Evolutionary conservation across 352 stramenopile genomes (phyloP), one percentile per base, ranked within the genome.

Genomic region (Elongisporangium undulatum): DNA sequence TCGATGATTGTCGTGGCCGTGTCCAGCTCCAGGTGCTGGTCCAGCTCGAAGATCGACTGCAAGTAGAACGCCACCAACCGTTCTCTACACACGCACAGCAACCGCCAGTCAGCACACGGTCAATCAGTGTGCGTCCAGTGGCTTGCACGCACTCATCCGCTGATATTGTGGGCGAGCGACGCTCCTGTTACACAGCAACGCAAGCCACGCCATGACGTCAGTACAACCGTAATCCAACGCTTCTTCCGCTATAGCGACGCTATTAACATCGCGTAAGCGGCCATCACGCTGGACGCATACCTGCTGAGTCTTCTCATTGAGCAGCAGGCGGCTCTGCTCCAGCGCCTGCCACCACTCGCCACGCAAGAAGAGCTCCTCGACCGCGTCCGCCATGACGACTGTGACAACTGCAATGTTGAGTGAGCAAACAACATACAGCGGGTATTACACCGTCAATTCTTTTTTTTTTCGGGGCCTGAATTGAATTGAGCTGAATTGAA

Each of bases 11-110:
- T 66, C 6, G 53, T 49, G 6, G 74, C 75, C 1, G 68, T 84
- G 38, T 87, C 75, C 49, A 87, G 67, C 61, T 91, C 79, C 20
- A 78, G 75, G 41, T 83, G 60, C 49, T 74, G 49, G 16, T 75
- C 74, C 59, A 91, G 52, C 51, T 91, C 82, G 34, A 89, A 91
- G 10, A 89, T 58, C 9, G 68, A 64, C 55, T 88, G 82, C 50
- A 89, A 61, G 66, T 91, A 91, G 55, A 91, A 72, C 0, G 77
- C 82, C 54, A 89, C 49, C 39, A 89, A 53, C 7, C 76, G 74
- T 55, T 89, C 78, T 41, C 81, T 90, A 53, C 22, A 55, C 24
- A 3, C 55, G 16, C 49, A 51, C 12, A 50, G 7, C 10, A 55
- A 50, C n/a, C 41, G 8, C 20, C 39, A 51, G 12, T 12, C 51